Base-by-base conservation (phyloP, 2,329 filamentous ascomycete species). In the Trichoderma sp. region DNA sequence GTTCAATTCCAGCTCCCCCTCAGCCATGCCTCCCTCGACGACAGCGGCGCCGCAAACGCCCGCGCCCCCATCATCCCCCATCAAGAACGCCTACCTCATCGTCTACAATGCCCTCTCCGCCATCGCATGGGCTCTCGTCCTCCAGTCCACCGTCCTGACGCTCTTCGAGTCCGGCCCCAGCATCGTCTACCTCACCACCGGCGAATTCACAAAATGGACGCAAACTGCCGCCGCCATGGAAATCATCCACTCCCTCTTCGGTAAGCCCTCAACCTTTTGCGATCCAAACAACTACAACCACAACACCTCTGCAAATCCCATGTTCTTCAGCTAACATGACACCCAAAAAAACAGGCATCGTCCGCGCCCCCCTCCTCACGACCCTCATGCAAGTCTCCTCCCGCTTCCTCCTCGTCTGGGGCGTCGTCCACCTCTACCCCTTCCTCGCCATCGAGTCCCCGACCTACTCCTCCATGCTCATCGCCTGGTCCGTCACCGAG, bases 401-500 rank as follows among this genome's bases (percentile, higher is more conserved):
- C 65, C 92, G 95, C 60, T 86, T 96, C 72, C 85, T 97, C 69
- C 89, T 98, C 69, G 91, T 97, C 70, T 97, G 93, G 92, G 88
- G 85, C 70, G 84, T 98, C 68, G 88, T 92, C 73, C 83, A 88
- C 74, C 82, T 83, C 47, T 97, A 94, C 80, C 91, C 90, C 10
- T 78, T 81, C 64, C 84, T 90, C 61, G 86, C 87, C 66, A n/a
- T 54, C 24, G 73, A 79, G 59, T 85, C 82, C 68, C 79, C 83
- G 21, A 85, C 84, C 64, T 96, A 93, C 82, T 82, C 87, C 69
- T 85, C 83, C 72, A 92, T 96, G 91, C 84, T 98, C 66, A 73
- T 89, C 64, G 93, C 95, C 39, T 98, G 95, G 94, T 90, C 88
- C 69, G 77, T 92, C 66, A 97, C 95, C 67, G 95, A 99, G 80